Evolutionary conservation across 495 filamentous ascomycete species (phyloP).

Genomic region (Penicillium lividum): DNA sequence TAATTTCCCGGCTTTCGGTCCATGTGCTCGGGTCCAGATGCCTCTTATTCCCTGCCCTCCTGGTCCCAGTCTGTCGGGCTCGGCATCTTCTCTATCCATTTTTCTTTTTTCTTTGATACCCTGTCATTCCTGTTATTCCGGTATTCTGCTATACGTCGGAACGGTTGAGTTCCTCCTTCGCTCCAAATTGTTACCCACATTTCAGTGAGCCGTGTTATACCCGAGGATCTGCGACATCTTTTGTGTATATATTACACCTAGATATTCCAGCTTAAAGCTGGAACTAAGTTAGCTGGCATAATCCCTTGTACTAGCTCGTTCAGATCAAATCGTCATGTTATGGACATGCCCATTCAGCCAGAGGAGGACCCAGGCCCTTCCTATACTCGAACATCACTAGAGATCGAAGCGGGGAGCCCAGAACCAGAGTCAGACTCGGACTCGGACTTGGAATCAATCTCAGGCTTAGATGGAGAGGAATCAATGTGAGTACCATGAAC

Average conservation of each 20-base stretch:
- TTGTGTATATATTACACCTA: too few relatives aligned
- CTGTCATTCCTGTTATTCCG: too few relatives aligned
- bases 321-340: slow-evolving; percentile 31
- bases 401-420: slow-evolving; percentile 8
- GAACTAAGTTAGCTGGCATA: background rate
- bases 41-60: background rate
- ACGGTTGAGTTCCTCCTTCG: background rate
- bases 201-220: too few relatives aligned
- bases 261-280: background rate
- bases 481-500: slow-evolving; percentile 27
- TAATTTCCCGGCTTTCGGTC: background rate
- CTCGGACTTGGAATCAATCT: slow-evolving; percentile 22
- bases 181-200: background rate
- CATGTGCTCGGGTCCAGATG: background rate
- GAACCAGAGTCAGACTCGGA: slow-evolving; percentile 25
- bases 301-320: background rate
- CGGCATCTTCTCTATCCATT: background rate
- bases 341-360: slow-evolving; percentile 29
- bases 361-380: slow-evolving; percentile 18
- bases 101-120: slow-evolving; percentile 1
- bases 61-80: slow-evolving; percentile 3
- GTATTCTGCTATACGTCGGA: background rate
- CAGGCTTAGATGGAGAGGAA: slow-evolving; percentile 24
- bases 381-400: slow-evolving; percentile 4
- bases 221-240: too few relatives aligned